Evolutionary conservation across 345 rosid species (phyloP), one percentile per base, ranked within the genome.

Genomic region (Heritiera fomes): DNA sequence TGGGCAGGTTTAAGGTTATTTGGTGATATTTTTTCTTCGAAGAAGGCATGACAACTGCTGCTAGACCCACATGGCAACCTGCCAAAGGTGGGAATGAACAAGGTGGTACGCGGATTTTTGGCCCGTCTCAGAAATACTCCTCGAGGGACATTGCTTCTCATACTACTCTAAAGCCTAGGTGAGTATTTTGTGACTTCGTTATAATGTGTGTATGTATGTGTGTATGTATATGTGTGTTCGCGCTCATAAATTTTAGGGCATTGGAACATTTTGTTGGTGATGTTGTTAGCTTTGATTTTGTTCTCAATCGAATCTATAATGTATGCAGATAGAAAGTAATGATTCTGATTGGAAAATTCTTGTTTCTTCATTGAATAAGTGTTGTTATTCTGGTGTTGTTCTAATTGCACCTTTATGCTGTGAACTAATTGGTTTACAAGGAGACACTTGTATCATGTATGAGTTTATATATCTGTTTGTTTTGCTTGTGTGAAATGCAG

Each of bases 61-160:
- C 99, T 68, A 81, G 98, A 72, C 99, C 99, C 4, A 96, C 99
- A 2, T 96, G 99, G 99, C 97, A 97, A 28, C 99, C 99, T 50
- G 99, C 98, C 0, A 96, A 96, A 88, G 99, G 99, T 79, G 98
- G 99, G 7, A 91, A 94, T 75, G 99, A 96, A 87, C 98, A 94
- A 65, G 99, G 99, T 6, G 99, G 98, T 49, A 90, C 99, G 71
- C 89, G 99, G 58, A 92, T 96, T 56, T 96, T 96, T 9, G 99
- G 99, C n/a, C 95, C 98, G 0, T 96, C 98, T 5, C 98, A 96
- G 91, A 96, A 96, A 85, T 94, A 90, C 82, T 96, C 99, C 0
- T 96, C 99, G 0, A 87, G 99, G 79, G 98, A 96, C 85, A 79
- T 96, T 73, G 99, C 98, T 2, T 84, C 99, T 75, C 99, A 96